Evolutionary conservation across 2,329 filamentous ascomycete species (phyloP), one percentile per base, ranked within the genome.

Genomic region (Allantophomopsis cytisporea): DNA sequence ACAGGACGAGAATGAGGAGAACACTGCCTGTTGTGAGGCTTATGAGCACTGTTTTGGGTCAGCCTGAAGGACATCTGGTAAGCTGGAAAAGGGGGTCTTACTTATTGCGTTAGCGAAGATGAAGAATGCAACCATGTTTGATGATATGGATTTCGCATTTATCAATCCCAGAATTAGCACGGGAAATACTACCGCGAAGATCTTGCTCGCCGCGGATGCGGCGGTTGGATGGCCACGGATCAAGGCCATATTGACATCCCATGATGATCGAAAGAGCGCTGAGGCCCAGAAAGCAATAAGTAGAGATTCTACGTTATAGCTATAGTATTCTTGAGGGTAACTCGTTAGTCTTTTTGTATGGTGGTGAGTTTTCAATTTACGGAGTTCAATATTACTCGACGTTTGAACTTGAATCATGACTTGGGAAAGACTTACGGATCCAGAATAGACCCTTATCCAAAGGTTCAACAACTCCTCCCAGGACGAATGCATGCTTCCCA

Each of bases 251-350:
- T 50, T 50, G 7, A 52, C 50, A 21, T 33, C 55, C 55, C 47
- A 60, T 50, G 39, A 60, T 47, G 39, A 58, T 52, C 36, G 52
- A 13, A 60, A 59, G 14, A 66, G 53, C 21, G 58, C 51, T 4
- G 55, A 46, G 10, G 60, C 56, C 65, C 67, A 71, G 40, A 63
- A 67, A 5, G 68, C 51, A 5, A 64, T 55, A 28, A 67, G 54
- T 21, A 68, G 50, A 7, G 63, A 54, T 48, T 68, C 63, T n/a
- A 64, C 63, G 50, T 66, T 69, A 47, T 70, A 70, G 21, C 57
- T 59, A 42, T 68, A 69, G 37, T 63, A 68, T 47, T 69, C 66
- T 70, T 5, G 13, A 31, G 43, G 17, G 40, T 21, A 30, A 16
- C 39, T 7, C 34, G 43, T 51, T 34, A 50, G 45, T 35, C 10